Conservation (phyloP, 345 rosid species). For the Bruguiera sexangula region DNA sequence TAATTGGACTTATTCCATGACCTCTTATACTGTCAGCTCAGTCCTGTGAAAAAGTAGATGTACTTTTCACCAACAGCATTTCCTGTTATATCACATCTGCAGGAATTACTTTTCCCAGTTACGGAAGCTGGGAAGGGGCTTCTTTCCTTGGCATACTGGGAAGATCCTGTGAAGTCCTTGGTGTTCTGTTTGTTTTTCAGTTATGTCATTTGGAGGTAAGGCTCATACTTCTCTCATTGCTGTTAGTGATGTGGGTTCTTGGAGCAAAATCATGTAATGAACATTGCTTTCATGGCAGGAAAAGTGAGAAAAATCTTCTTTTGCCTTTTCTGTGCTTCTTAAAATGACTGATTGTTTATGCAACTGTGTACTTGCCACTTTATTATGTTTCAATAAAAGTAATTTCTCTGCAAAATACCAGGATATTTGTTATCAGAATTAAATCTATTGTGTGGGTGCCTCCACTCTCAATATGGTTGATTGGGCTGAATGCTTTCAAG, state of each 20-base stretch:
- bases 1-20: not conserved
- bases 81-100: constrained; percentile 10
- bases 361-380: too few relatives aligned
- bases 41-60: too few relatives aligned
- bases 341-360: too few relatives aligned
- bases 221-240: not conserved
- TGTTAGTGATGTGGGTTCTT: constrained; percentile 1
- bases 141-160: constrained; percentile 63
- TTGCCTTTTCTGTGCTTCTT: too few relatives aligned
- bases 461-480: too few relatives aligned
- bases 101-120: constrained; percentile 82
- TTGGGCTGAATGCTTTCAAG: too few relatives aligned
- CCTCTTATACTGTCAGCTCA: not conserved
- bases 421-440: too few relatives aligned
- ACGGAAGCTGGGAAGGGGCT: constrained; percentile 59
- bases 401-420: too few relatives aligned
- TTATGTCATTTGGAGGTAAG: constrained; percentile 67
- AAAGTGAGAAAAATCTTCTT: not conserved
- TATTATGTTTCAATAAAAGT: too few relatives aligned
- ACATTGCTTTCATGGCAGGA: not conserved
- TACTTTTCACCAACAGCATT: too few relatives aligned
- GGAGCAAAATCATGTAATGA: not conserved
- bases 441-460: too few relatives aligned
- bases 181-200: constrained; percentile 61
- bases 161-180: constrained; percentile 63